Percentiles rank a stretch among this genome's conserved stretches.
Evolutionary conservation across 305 asterid species (phyloP).

Genomic region (Fraxinus sp.): DNA sequence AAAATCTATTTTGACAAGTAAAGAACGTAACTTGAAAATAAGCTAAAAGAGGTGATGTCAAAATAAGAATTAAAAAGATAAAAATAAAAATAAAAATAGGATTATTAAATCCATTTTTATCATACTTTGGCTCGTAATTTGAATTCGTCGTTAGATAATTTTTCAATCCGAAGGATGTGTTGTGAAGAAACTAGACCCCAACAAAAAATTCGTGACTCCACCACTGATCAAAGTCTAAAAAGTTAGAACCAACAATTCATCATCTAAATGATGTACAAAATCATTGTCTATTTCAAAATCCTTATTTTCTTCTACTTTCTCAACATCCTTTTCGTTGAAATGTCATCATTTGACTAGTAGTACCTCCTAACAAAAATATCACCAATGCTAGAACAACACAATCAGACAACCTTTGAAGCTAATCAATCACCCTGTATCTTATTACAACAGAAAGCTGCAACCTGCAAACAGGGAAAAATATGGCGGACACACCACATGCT

Average conservation of each 20-base stretch:
- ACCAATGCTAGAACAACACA: neutral
- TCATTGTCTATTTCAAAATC: neutral
- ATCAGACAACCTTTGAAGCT: neutral
- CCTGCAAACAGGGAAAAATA: neutral
- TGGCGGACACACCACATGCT: slow-evolving; percentile 22
- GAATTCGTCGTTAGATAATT: neutral
- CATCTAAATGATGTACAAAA: neutral
- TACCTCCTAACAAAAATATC: neutral
- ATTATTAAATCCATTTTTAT: neutral
- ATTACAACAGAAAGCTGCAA: neutral
- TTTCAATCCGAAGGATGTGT: neutral
- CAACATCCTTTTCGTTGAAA: neutral
- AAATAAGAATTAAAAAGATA: neutral
- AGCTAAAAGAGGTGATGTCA: neutral
- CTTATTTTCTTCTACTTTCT: neutral
- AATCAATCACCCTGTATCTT: neutral
- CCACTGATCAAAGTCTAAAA: too few species aligned
- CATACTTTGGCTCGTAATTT: neutral
- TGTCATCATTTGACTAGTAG: neutral
- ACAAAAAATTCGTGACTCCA: neutral
- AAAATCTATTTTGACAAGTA: neutral
- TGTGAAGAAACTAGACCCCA: neutral
- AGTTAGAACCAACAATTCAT: too few species aligned
- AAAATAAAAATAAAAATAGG: neutral
- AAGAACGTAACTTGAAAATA: neutral